Percentiles rank a stretch among this genome's conserved stretches.
Conservation (phyloP, 2,329 filamentous ascomycete genomes). For the Eurotiales sp. region DNA sequence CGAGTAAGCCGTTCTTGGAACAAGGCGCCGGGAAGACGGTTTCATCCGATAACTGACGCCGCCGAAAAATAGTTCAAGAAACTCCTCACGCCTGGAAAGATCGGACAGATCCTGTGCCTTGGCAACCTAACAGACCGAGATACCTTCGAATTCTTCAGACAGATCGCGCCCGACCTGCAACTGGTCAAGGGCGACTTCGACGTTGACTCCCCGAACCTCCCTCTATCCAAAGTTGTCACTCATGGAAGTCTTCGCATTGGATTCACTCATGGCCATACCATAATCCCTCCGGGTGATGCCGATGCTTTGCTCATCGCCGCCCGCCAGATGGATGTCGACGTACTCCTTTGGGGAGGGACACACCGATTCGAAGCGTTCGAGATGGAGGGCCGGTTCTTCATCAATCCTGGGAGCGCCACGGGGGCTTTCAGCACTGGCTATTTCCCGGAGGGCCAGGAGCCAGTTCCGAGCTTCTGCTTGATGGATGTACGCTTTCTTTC, state of each 20-base stretch:
- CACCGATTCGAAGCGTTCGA: constrained; percentile 69
- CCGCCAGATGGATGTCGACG: constrained; percentile 68
- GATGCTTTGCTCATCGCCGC: constrained; percentile 65
- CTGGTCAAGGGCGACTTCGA: constrained; percentile 69
- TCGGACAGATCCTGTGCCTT: constrained; percentile 74
- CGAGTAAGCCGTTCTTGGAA: constrained; percentile 57
- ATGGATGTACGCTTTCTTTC: constrained; percentile 78
- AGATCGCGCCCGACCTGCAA: constrained; percentile 67
- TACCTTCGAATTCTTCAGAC: constrained; percentile 76
- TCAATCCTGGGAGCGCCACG: constrained; percentile 66
- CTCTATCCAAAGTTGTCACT: constrained; percentile 66
- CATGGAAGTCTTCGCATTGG: constrained; percentile 65
- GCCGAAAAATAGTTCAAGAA: constrained; percentile 69
- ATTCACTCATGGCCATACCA: constrained; percentile 69
- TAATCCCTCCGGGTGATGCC: constrained; percentile 63
- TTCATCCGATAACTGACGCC: constrained; percentile 10
- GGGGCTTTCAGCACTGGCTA: constrained; percentile 61
- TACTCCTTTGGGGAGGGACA: constrained; percentile 66
- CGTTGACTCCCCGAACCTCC: constrained; percentile 62
- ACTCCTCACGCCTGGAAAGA: constrained; percentile 77
- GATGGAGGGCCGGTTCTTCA: constrained; percentile 68
- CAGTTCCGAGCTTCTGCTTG: constrained; percentile 86
- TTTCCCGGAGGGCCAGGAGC: constrained; percentile 62
- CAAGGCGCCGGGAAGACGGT: background rate
- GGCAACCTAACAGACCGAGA: constrained; percentile 76